Percentiles rank a stretch among this genome's conserved stretches.
Evolutionary conservation across 1,284 basidiomycete genomes (phyloP).

Genomic region (Apiotrichum gracile): DNA sequence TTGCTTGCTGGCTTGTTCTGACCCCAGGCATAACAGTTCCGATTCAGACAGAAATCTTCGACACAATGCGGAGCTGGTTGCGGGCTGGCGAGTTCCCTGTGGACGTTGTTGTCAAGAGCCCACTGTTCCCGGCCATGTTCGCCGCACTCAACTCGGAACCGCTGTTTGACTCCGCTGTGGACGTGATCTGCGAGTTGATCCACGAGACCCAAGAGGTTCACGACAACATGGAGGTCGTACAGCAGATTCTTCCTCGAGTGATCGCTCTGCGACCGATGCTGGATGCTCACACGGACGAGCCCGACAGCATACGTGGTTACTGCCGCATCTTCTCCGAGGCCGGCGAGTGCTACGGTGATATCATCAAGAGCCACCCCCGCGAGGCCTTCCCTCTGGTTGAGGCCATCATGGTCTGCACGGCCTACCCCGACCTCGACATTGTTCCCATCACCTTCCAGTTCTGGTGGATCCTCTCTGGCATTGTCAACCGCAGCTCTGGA

Average conservation of each 20-base stretch:
- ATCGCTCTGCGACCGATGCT: conserved; percentile 66
- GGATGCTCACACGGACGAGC: conserved; percentile 58
- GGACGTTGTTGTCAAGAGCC: conserved; percentile 62
- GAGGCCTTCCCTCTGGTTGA: conserved; percentile 91
- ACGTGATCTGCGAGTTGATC: conserved; percentile 88
- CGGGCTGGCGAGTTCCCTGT: conserved; percentile 76
- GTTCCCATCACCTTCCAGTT: conserved; percentile 97
- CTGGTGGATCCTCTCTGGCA: conserved; percentile 89
- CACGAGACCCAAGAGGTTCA: conserved; percentile 98
- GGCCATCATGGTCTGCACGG: conserved; percentile 88
- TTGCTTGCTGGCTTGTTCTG: neutral
- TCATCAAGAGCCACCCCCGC: conserved; percentile 83
- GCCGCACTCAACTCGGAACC: conserved; percentile 75
- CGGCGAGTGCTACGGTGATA: conserved; percentile 85
- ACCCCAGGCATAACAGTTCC: conserved; percentile 68
- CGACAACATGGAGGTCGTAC: conserved; percentile 84
- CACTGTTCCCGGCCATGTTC: conserved; percentile 78
- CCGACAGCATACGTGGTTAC: conserved; percentile 83
- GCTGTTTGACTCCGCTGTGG: conserved; percentile 87
- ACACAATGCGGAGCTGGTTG: conserved; percentile 82
- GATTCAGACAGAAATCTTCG: conserved; percentile 83
- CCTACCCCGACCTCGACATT: conserved; percentile 89
- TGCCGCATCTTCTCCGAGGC: conserved; percentile 92
- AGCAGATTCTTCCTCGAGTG: conserved; percentile 76
- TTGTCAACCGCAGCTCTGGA: conserved; percentile 54